phyloP scores from a whole-genome alignment of 2,329 filamentous ascomycete species.

The Canariomyces notabilis region DNA sequence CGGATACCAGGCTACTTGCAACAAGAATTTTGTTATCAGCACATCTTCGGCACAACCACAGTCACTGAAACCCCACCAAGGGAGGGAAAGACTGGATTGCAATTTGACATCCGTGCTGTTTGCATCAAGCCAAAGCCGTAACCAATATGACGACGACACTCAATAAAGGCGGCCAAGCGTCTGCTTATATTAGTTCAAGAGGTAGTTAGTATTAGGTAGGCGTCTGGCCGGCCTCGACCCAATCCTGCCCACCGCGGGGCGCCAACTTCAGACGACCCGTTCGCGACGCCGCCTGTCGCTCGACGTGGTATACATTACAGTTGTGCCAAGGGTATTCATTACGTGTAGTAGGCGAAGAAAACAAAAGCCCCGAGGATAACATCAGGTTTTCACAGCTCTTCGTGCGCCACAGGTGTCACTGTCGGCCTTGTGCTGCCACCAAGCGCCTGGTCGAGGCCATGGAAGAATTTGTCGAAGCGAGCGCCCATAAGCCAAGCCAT shows the following conservation, averaged over 20 bases:
- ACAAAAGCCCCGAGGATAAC: slow-evolving; percentile 1
- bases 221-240: background rate
- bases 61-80: slow-evolving; percentile 54
- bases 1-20: slow-evolving; percentile 36
- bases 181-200: slow-evolving; percentile 4
- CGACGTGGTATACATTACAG: background rate
- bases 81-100: slow-evolving; percentile 67
- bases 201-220: slow-evolving; percentile 5
- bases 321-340: slow-evolving; percentile 13
- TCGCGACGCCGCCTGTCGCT: background rate
- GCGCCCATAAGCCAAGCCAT: slow-evolving; percentile 76
- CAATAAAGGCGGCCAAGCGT: background rate
- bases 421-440: slow-evolving; percentile 8
- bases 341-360: slow-evolving; percentile 10
- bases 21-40: slow-evolving; percentile 64
- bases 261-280: background rate
- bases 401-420: slow-evolving; percentile 21
- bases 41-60: slow-evolving; percentile 99
- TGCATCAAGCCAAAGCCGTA: background rate
- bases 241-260: no score
- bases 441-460: slow-evolving; percentile 40
- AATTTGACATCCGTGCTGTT: slow-evolving; percentile 98
- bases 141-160: background rate
- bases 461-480: slow-evolving; percentile 67
- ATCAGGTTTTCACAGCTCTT: slow-evolving; percentile 29